Conservation (phyloP, 2,329 filamentous ascomycete genomes). For the Epichloe amarillans region DNA sequence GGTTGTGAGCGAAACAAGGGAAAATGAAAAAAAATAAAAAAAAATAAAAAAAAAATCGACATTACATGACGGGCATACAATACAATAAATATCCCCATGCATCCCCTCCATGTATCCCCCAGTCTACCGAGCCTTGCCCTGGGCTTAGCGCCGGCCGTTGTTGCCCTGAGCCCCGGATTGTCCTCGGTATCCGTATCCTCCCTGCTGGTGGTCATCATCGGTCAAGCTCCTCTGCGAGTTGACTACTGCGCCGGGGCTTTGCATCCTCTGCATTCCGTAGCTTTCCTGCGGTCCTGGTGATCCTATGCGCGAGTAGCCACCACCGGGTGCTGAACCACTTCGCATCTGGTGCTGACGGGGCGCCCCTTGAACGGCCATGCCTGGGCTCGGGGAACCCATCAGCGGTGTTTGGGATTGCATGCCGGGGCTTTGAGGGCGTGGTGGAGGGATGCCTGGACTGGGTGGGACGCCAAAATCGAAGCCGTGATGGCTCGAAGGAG, state of each 20-base stretch:
- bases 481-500: constrained; percentile 6
- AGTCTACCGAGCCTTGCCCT: background rate
- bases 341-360: constrained; percentile 5
- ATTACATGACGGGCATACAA: background rate
- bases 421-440: constrained; percentile 3
- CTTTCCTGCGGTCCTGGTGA: constrained; percentile 7
- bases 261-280: constrained; percentile 6
- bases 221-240: constrained; percentile 7
- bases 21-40: background rate
- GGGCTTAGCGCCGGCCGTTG: background rate
- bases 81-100: too few species aligned
- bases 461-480: constrained; percentile 10
- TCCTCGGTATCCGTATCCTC: constrained; percentile 3
- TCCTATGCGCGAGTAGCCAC: constrained; percentile 4
- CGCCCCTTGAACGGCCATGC: background rate
- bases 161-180: background rate
- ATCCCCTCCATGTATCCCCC: background rate
- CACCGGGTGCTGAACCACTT: constrained; percentile 1
- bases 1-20: background rate
- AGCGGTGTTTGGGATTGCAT: background rate
- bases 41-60: background rate
- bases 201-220: constrained; percentile 4
- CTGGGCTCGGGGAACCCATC: background rate
- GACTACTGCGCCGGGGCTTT: constrained; percentile 6
- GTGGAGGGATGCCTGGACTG: constrained; percentile 1